Base-by-base conservation (phyloP, 2,329 filamentous ascomycete genomes). In the Juglanconis sp. region DNA sequence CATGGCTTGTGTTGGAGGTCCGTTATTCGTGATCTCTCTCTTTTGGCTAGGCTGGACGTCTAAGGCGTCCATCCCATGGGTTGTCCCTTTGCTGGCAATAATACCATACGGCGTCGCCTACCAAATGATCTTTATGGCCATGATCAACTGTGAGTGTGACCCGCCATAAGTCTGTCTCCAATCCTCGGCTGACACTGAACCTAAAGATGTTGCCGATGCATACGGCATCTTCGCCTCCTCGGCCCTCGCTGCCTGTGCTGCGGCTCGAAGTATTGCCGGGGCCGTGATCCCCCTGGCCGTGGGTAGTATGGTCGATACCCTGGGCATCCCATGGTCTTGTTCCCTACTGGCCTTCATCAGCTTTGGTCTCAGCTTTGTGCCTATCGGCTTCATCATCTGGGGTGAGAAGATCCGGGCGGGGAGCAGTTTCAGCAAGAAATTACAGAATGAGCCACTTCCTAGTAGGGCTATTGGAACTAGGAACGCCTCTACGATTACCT, bases 331-430 rank as follows among this genome's bases (percentile, higher is more conserved):
- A 0, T 70, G 69, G 69, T 79, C 80, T 2, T 81, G 80, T 44
- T 79, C 75, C 53, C 55, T 83, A 48, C 65, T 84, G 24, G 81
- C 79, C 0, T 78, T 81, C 34, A 69, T 82, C 57, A 78, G 76
- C 55, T 62, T 80, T 4, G 72, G 67, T 2, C 70, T 84, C 68
- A 77, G 76, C 38, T 65, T 77, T 2, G 78, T 83, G 49, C 81
- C 81, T 2, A 82, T 83, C 67, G 72, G 75, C 4, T 84, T 83
- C 62, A 70, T 83, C 35, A 72, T 69, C 57, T 81, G 76, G 66
- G 69, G 66, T 0, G 74, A 75, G 4, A 70, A 65, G 63, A 78
- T 84, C 53, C 71, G 80, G 38, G 74, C 72, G 50, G 74, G 71
- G 38, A 79, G 76, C 60, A 74, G 72, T 65, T 82, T 83, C 63